phyloP scores from a whole-genome alignment of 306 rosid genomes.

The Argentina anserina region DNA sequence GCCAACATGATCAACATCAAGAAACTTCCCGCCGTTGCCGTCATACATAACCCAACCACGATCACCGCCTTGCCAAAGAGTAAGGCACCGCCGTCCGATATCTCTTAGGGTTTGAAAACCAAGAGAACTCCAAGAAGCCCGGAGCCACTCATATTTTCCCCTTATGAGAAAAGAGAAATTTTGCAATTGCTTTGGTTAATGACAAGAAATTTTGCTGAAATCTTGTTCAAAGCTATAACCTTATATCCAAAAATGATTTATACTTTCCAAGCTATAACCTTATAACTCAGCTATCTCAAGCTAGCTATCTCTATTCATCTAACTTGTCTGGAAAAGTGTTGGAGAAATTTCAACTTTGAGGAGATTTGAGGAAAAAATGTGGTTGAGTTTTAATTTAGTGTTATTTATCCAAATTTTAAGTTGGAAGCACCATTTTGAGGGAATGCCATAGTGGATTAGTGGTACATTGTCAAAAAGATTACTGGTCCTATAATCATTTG shows the following conservation, averaged over 20 bases:
- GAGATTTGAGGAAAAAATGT: not conserved
- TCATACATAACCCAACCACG: no score
- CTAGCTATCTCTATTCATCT: not conserved
- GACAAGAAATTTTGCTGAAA: not conserved
- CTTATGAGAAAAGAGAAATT: no score
- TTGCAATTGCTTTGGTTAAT: no score
- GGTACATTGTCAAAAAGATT: not conserved
- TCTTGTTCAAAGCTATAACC: not conserved
- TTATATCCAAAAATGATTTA: not conserved
- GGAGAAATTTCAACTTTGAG: not conserved
- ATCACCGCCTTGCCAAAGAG: no score
- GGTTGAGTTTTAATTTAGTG: not conserved
- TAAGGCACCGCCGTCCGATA: no score
- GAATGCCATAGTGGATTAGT: not conserved
- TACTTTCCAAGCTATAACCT: no score
- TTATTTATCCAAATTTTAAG: not conserved
- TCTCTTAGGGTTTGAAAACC: no score
- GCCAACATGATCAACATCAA: no score
- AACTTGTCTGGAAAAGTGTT: not conserved
- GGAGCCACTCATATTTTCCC: no score
- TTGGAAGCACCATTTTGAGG: not conserved
- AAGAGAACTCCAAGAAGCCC: no score
- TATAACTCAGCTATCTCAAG: no score
- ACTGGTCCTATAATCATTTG: not conserved
- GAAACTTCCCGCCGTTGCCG: no score